Percentiles rank a stretch among this genome's conserved stretches.
Evolutionary conservation across 2,329 filamentous ascomycete genomes (phyloP).

Genomic region (Trichoderma simmonsii): DNA sequence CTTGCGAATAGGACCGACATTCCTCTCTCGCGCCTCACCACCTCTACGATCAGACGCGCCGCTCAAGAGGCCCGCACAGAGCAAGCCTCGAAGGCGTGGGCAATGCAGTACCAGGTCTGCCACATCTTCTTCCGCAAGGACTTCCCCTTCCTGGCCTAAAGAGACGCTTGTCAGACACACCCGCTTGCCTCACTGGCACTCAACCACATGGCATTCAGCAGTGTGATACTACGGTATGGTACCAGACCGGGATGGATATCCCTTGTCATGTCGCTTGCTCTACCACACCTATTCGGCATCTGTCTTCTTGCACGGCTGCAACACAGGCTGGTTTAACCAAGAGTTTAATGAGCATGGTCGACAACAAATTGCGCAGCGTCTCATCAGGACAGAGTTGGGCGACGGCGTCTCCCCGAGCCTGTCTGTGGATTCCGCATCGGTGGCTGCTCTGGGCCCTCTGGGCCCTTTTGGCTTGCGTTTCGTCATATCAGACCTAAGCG

Average conservation of each 20-base stretch:
- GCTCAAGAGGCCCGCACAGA: neutral
- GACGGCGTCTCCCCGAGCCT: neutral
- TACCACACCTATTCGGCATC: neutral
- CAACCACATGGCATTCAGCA: conserved; percentile 15
- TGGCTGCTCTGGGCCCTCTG: neutral
- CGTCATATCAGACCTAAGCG: neutral
- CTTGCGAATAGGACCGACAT: conserved; percentile 1
- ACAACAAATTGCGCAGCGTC: neutral
- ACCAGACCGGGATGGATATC: conserved; percentile 1
- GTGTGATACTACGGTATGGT: conserved; percentile 1
- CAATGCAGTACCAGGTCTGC: neutral
- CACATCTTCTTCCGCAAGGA: conserved; percentile 10
- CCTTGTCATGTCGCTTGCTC: conserved; percentile 7
- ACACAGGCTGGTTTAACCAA: neutral
- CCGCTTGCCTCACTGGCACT: conserved; percentile 11
- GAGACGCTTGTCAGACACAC: conserved; percentile 10
- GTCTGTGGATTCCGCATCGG: neutral
- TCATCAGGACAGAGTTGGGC: neutral
- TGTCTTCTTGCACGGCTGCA: neutral
- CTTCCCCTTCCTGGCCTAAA: conserved; percentile 17
- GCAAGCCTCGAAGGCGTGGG: neutral
- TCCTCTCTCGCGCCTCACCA: conserved; percentile 8
- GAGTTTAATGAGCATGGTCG: neutral
- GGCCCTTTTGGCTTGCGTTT: neutral
- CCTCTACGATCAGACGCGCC: neutral